A percentile compares a stretch with the other conserved stretches of the same genome.
Conservation (phyloP, 768 basidiomycete species). For the Tricholoma sp. region DNA sequence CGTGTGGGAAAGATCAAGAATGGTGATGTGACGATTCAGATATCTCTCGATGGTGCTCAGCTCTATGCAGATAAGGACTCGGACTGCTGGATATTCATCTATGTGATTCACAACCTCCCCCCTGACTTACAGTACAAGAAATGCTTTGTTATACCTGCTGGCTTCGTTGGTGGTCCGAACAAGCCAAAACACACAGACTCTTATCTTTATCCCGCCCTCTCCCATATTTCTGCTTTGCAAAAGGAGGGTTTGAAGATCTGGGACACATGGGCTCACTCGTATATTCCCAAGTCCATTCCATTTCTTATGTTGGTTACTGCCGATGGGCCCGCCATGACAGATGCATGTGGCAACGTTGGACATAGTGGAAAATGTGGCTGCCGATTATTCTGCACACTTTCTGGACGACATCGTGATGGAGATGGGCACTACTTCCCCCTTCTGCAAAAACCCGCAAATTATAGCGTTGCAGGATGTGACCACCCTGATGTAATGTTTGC, state of each 20-base stretch:
- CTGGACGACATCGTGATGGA: constrained; percentile 17
- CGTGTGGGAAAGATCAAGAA: not conserved
- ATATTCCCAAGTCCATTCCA: constrained; percentile 11
- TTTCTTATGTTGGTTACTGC: constrained; percentile 17
- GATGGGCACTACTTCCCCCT: constrained; percentile 11
- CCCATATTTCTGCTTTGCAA: constrained; percentile 16
- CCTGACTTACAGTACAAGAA: constrained; percentile 12
- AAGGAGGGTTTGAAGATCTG: constrained; percentile 22
- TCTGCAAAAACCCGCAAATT: not conserved
- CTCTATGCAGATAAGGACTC: constrained; percentile 23
- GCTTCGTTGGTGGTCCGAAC: constrained; percentile 1
- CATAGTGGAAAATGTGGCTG: not conserved
- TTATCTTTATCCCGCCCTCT: constrained; percentile 15
- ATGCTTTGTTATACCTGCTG: constrained; percentile 4
- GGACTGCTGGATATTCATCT: constrained; percentile 27
- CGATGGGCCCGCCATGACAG: not conserved
- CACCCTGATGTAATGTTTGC: constrained; percentile 11
- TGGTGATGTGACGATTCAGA: constrained; percentile 7
- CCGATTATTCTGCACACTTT: not conserved
- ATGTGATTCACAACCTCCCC: constrained; percentile 21
- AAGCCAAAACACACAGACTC: constrained; percentile 8
- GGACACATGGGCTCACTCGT: constrained; percentile 17
- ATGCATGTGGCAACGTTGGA: not conserved
- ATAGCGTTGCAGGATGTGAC: constrained; percentile 5
- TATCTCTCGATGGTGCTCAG: constrained; percentile 23